phyloP scores from a whole-genome alignment of 805 yeast genomes.

The Candida anglica region DNA sequence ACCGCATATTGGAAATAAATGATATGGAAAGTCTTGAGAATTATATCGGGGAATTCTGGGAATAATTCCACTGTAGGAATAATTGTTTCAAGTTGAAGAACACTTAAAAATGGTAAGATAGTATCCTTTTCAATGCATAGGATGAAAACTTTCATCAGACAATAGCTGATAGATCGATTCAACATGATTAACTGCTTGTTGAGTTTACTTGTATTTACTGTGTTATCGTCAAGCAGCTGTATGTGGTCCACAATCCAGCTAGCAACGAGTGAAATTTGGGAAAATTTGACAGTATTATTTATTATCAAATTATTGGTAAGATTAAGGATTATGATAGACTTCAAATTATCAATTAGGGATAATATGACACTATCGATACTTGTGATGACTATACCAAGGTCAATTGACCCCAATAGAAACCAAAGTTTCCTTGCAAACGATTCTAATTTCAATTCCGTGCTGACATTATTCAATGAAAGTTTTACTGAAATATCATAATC shows the following conservation, averaged over 20 bases:
- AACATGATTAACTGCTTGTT: conserved; percentile 4
- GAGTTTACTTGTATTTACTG: background rate
- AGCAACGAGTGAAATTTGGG: conserved; percentile 19
- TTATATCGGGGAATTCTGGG: conserved; percentile 9
- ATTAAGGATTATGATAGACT: conserved; percentile 27
- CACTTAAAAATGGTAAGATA: conserved; percentile 14
- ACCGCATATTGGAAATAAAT: conserved; percentile 14
- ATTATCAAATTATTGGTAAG: conserved; percentile 24
- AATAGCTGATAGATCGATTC: conserved; percentile 15
- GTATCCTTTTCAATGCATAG: conserved; percentile 18
- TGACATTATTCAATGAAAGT: conserved; percentile 18
- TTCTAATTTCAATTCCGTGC: conserved; percentile 24
- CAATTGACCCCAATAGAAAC: conserved; percentile 17
- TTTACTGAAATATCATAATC: conserved; percentile 31
- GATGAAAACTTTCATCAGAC: conserved; percentile 20
- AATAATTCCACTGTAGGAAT: background rate
- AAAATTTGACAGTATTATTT: conserved; percentile 20
- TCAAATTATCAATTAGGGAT: conserved; percentile 15
- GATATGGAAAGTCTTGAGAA: conserved; percentile 19
- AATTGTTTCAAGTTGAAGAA: conserved; percentile 13
- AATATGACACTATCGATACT: conserved; percentile 4
- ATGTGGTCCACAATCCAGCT: conserved; percentile 21
- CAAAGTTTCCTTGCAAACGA: conserved; percentile 26
- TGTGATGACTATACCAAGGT: conserved; percentile 1
- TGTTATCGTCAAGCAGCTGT: conserved; percentile 5